Percentiles rank a stretch among this genome's conserved stretches.
These are phyloP conservation scores for Meyerozyma athensensis DNA, from an alignment of 1,139 yeast genomes.

Conservation along the genomic window DNA sequence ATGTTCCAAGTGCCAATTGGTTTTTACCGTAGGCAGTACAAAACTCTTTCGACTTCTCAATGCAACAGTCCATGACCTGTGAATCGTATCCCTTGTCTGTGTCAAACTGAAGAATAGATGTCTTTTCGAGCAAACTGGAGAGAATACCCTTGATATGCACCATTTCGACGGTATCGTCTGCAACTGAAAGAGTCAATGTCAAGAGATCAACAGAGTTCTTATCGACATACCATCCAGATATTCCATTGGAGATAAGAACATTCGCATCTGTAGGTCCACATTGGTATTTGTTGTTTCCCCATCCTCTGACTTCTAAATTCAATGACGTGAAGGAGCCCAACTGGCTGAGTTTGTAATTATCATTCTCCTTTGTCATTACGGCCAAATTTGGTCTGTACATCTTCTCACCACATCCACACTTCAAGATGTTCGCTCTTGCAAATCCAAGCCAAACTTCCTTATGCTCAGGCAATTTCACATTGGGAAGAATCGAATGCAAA, in stretches of 20 bases:
- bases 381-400: conserved; percentile 36
- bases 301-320: conserved; percentile 27
- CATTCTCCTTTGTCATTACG: conserved; percentile 17
- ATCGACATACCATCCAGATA: conserved; percentile 23
- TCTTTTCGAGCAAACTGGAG: conserved; percentile 5
- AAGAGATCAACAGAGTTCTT: conserved; percentile 7
- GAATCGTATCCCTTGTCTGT: not conserved
- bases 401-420: conserved; percentile 34
- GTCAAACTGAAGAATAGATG: conserved; percentile 4
- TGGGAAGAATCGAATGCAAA: conserved; percentile 12
- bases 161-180: conserved; percentile 11
- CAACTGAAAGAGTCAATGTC: conserved; percentile 12
- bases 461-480: conserved; percentile 12
- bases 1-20: conserved; percentile 6
- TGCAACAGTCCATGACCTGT: not conserved
- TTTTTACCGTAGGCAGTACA: conserved; percentile 9
- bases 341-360: not conserved
- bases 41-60: conserved; percentile 3
- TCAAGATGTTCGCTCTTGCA: conserved; percentile 31
- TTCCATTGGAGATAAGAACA: conserved; percentile 36
- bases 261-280: conserved; percentile 24
- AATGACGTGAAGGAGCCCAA: conserved; percentile 20
- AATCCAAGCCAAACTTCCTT: conserved; percentile 33
- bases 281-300: conserved; percentile 19
- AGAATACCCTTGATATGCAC: conserved; percentile 13